Base-by-base conservation (phyloP, 139 green algal genomes). In the Tetraselmis chui region DNA sequence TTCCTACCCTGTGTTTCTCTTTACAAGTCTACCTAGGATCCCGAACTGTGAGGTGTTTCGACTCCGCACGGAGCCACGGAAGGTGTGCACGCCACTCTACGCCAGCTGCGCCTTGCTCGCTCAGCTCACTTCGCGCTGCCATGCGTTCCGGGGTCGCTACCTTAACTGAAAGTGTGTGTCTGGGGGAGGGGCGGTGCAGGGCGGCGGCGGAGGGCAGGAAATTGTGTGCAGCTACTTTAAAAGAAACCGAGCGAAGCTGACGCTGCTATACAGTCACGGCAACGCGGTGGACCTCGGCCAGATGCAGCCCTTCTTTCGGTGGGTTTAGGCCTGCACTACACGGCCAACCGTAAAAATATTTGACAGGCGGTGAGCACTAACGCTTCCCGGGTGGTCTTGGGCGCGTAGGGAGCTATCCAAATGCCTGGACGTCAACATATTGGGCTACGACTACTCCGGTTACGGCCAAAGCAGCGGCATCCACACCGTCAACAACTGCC, bases 231-330 rank as follows among this genome's bases (percentile, higher is more conserved):
- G 89, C 1, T 93, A 91, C 75, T 81, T 93, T n/a, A 89, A 89
- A 18, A 87, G 85, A 59, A 59, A 78, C 30, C 29, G 76, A 11
- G 59, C 83, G 28, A 83, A 75, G 0, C 58, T 77, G 27, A 98
- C 93, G 0, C 74, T 98, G 1, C 84, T 98, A 30, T 96, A 97
- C 91, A 94, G 86, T 59, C 95, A 98, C 83, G 95, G 95, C 67
- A 98, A 98, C 77, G 95, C 95, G 2, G 94, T 97, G 26, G 95
- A 98, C 86, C 81, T 98, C 25, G 95, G 93, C 0, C 91, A 95
- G 80, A 95, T 97, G 91, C 89, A 97, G 30, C 93, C 93, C 5
- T 90, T 97, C 31, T 95, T 92, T 81, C 80, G 88, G 77, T 81
- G 27, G 59, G 23, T 22, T 23, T 75, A n/a, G 23, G 59, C 23